Percentiles rank a stretch among this genome's conserved stretches.
These are phyloP conservation scores for Lipomyces yamadae DNA, from an alignment of 805 yeast genomes.

Conservation along the genomic window DNA sequence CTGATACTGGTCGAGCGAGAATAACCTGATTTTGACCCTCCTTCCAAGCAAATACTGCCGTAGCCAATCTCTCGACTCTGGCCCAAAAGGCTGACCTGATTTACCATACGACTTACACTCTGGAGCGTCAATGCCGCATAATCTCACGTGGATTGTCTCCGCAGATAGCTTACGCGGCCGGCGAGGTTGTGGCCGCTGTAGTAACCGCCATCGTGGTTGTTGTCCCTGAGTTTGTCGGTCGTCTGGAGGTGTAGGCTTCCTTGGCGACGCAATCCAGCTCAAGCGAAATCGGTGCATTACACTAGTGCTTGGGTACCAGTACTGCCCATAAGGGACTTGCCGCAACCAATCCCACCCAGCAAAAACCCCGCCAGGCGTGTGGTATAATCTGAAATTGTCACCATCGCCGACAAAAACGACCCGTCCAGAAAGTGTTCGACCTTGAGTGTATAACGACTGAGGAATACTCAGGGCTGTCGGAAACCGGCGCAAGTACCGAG, in stretches of 20 bases:
- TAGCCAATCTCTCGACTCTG: slow-evolving; percentile 84
- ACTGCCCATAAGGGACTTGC: slow-evolving; percentile 54
- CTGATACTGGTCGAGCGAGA: slow-evolving; percentile 84
- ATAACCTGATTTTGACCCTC: slow-evolving; percentile 74
- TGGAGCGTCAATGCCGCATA: slow-evolving; percentile 97
- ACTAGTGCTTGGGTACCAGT: slow-evolving; percentile 9
- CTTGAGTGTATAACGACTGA: neutral
- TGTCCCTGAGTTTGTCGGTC: neutral
- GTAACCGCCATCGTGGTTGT: neutral
- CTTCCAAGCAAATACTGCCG: slow-evolving; percentile 66
- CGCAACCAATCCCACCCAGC: slow-evolving; percentile 96
- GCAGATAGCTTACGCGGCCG: slow-evolving; percentile 49
- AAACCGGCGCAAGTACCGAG: slow-evolving; percentile 29
- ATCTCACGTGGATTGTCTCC: slow-evolving; percentile 76
- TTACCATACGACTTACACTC: slow-evolving; percentile 94
- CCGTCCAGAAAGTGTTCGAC: slow-evolving; percentile 34
- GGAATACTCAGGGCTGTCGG: slow-evolving; percentile 36
- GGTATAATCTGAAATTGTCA: slow-evolving; percentile 90
- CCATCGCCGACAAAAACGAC: slow-evolving; percentile 41
- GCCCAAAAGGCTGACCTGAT: slow-evolving; percentile 85
- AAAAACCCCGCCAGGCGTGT: slow-evolving; percentile 86
- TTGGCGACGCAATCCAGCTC: neutral
- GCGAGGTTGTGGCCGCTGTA: slow-evolving; percentile 5
- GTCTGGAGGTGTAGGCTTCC: neutral
- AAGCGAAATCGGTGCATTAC: neutral